phyloP scores from a whole-genome alignment of 495 filamentous ascomycete species.

The Penicillium goetzii region DNA sequence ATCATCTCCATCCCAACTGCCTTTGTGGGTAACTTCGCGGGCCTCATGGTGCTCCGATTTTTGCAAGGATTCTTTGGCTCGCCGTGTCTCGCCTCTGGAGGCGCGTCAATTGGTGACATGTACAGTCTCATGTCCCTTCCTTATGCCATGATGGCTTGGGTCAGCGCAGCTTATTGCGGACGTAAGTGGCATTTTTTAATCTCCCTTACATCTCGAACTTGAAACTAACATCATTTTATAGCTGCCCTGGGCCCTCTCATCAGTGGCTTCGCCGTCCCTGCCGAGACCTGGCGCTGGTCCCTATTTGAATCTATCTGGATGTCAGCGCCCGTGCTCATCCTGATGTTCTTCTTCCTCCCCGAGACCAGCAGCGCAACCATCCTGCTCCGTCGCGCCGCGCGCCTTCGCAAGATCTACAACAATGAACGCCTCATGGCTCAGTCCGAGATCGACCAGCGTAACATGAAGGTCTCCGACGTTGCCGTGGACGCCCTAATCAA shows the following conservation, averaged over 20 bases:
- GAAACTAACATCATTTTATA: slow-evolving; percentile 39
- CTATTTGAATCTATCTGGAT: slow-evolving; percentile 57
- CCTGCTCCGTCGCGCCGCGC: slow-evolving; percentile 58
- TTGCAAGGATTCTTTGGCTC: slow-evolving; percentile 59
- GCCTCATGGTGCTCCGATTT: slow-evolving; percentile 55
- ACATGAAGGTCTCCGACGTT: slow-evolving; percentile 51
- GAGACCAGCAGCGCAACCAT: slow-evolving; percentile 62
- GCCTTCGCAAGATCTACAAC: slow-evolving; percentile 53
- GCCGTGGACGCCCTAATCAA: slow-evolving; percentile 62
- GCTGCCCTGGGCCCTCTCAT: slow-evolving; percentile 65
- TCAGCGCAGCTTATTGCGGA: slow-evolving; percentile 54
- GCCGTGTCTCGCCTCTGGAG: slow-evolving; percentile 57
- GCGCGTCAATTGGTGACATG: slow-evolving; percentile 59
- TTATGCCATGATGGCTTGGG: slow-evolving; percentile 59
- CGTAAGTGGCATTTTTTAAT: slow-evolving; percentile 29
- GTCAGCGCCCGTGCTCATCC: slow-evolving; percentile 49
- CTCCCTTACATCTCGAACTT: slow-evolving; percentile 28
- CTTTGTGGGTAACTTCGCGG: slow-evolving; percentile 50
- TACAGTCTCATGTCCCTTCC: slow-evolving; percentile 58
- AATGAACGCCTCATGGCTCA: slow-evolving; percentile 48
- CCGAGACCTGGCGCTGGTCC: slow-evolving; percentile 55
- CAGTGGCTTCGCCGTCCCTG: slow-evolving; percentile 64
- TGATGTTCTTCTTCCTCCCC: slow-evolving; percentile 59
- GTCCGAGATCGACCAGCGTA: slow-evolving; percentile 54
- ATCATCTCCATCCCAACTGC: slow-evolving; percentile 53